Evolutionary conservation across 305 asterid genomes (phyloP), one percentile per base, ranked within the genome.

Genomic region (Nicotiana rustica): DNA sequence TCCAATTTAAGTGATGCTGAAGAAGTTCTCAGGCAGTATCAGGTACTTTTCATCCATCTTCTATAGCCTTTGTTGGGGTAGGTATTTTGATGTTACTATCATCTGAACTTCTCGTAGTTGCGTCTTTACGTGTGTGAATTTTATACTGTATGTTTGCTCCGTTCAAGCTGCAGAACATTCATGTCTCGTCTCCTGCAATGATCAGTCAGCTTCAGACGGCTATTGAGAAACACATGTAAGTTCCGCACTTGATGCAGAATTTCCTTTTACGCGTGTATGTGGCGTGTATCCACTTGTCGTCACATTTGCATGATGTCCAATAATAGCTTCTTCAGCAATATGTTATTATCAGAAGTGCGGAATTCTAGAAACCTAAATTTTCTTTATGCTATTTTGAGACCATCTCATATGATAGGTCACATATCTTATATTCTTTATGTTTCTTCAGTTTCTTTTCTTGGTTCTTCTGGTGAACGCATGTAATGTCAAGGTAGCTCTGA

Each of bases 171-270:
- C 97, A 96, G 99, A 86, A 82, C 80, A 83, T 83, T 77, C 82
- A 79, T 82, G 87, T 90, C 77, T 86, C 91, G 78, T 96, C 90
- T 69, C 97, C 98, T 56, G 70, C 81, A 87, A 76, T 94, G 85
- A 84, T 87, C 83, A 85, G 86, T 36, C 87, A 71, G 82, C 90
- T 96, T 84, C 91, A 73, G 83, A 88, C 89, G 79, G 96, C 95
- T 80, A 87, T 92, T 82, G 86, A 85, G 83, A 91, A 89, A 86
- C 98, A 96, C 86, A 88, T 84, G 99, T 94, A 91, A 91, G 98
- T 89, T 84, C 61, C 82, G 52, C 25, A 29, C 31, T 31, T 49
- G 49, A 76, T 76, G 10, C 49, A 76, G 66, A 76, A 52, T 76
- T 31, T 49, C 4, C 13, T 49, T 49, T 6, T 38, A 36, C 15